These are phyloP conservation scores for Termitomyces sp. DNA, from an alignment of 768 basidiomycete species.

Conservation along the genomic window DNA sequence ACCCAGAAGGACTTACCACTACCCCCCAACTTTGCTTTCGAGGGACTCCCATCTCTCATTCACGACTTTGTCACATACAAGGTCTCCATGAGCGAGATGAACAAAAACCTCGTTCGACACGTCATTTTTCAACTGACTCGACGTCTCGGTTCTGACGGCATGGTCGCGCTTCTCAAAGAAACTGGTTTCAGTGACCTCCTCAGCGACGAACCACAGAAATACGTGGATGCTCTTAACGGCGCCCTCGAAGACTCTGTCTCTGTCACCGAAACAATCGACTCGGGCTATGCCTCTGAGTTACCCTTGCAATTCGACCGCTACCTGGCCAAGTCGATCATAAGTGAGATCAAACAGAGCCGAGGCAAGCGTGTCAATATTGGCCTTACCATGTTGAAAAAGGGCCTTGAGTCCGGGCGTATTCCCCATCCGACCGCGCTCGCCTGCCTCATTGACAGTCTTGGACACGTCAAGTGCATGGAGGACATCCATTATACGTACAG, in stretches of 20 bases:
- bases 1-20: conserved; percentile 15
- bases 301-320: conserved; percentile 1
- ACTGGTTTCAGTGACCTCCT: conserved; percentile 25
- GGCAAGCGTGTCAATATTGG: too few species aligned
- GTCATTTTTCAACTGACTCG: conserved; percentile 21
- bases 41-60: conserved; percentile 37
- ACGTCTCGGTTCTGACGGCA: conserved; percentile 18
- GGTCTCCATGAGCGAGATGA: conserved; percentile 24
- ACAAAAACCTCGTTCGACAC: conserved; percentile 17
- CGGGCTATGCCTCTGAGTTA: conserved; percentile 6
- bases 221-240: conserved; percentile 15
- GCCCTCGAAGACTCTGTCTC: conserved; percentile 12
- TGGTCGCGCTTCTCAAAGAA: conserved; percentile 19
- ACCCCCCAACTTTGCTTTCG: conserved; percentile 26
- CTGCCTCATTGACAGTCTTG: conserved; percentile 61
- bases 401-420: conserved; percentile 35
- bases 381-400: conserved; percentile 43
- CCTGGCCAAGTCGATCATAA: conserved; percentile 3
- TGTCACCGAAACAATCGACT: conserved; percentile 3
- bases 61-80: conserved; percentile 29
- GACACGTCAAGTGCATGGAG: conserved; percentile 53
- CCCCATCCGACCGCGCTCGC: conserved; percentile 50
- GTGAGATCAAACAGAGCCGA: not conserved
- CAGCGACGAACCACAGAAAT: conserved; percentile 15
- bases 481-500: conserved; percentile 64